Conservation (phyloP, 176 grass and related monocot genomes). For the Oryza punctata region DNA sequence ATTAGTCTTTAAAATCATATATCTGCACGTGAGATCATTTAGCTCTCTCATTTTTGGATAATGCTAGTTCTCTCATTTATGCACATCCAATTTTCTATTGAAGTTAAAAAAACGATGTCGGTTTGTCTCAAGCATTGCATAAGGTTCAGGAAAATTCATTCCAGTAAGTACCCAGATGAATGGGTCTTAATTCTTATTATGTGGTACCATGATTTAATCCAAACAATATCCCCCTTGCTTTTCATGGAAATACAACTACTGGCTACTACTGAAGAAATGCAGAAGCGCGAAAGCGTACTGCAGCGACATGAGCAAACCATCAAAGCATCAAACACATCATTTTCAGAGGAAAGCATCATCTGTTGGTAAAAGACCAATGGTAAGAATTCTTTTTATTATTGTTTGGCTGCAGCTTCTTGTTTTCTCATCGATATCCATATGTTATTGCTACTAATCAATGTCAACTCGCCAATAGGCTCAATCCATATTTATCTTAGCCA, state of each 20-base stretch:
- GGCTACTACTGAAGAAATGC: not conserved
- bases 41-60: not conserved
- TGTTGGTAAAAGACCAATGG: conserved; percentile 28
- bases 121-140: not conserved
- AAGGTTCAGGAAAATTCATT: not conserved
- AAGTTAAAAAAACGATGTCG: conserved; percentile 13
- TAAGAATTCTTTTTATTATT: conserved; percentile 26
- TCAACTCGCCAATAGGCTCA: conserved; percentile 26
- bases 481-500: conserved; percentile 44
- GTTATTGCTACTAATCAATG: conserved; percentile 11
- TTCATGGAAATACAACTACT: conserved; percentile 12
- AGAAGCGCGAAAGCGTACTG: not conserved
- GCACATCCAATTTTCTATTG: not conserved
- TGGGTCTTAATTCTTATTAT: not conserved
- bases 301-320: conserved; percentile 11
- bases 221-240: not conserved
- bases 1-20: conserved; percentile 8
- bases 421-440: conserved; percentile 28
- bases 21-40: not conserved
- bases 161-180: not conserved
- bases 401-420: conserved; percentile 15
- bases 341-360: conserved; percentile 51
- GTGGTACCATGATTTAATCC: conserved; percentile 26
- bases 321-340: conserved; percentile 34
- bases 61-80: conserved; percentile 1